A percentile compares a stretch with the other conserved stretches of the same genome.
Evolutionary conservation across 345 rosid species (phyloP).

Genomic region (Mallotus nudiflorus): DNA sequence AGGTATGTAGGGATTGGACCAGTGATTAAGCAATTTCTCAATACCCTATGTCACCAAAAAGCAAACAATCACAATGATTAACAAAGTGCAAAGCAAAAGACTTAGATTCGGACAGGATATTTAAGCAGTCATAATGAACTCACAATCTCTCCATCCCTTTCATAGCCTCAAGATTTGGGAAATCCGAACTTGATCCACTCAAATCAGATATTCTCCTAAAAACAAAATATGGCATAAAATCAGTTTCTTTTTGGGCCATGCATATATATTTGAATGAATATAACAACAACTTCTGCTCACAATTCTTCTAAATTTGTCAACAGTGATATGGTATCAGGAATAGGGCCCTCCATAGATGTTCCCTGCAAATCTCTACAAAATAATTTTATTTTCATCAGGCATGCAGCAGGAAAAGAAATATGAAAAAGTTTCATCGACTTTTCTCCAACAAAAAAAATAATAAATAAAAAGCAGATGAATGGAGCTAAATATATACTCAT

Average conservation of each 20-base stretch:
- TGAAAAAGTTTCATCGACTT: no score
- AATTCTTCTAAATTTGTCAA: conserved; percentile 47
- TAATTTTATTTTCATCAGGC: neutral
- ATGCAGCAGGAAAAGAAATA: neutral
- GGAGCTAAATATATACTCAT: conserved; percentile 26
- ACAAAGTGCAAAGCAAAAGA: neutral
- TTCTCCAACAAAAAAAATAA: neutral
- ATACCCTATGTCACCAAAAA: conserved; percentile 42
- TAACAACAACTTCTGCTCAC: conserved; percentile 44
- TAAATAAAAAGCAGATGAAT: neutral
- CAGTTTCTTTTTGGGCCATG: neutral
- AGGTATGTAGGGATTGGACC: conserved; percentile 53
- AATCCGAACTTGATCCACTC: conserved; percentile 43
- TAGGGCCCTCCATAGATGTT: conserved; percentile 85
- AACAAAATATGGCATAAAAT: neutral
- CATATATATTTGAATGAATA: neutral
- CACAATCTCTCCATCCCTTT: conserved; percentile 38
- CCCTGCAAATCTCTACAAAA: conserved; percentile 73
- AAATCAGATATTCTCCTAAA: conserved; percentile 50
- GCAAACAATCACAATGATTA: conserved; percentile 1
- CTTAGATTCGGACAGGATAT: neutral
- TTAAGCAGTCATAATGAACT: conserved; percentile 30
- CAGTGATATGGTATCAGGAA: conserved; percentile 60
- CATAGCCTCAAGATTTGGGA: conserved; percentile 51
- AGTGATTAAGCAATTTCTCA: conserved; percentile 60